Base-by-base conservation (phyloP, 257 asterid species). In the Solanum medicagineum region DNA sequence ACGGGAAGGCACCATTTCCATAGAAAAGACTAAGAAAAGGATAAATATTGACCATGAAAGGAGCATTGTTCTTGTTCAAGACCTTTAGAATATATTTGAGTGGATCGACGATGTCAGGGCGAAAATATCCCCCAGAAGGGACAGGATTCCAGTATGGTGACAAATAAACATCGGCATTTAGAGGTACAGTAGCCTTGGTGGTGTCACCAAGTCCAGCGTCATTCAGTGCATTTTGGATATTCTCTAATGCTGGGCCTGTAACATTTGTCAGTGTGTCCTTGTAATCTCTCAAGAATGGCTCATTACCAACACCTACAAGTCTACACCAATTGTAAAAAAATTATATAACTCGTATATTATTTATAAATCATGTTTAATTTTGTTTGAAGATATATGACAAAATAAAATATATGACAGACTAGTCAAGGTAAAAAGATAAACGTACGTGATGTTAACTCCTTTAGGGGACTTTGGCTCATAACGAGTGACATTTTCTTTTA, bases 371-470 rank as follows among this genome's bases (percentile, higher is more conserved):
- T 19, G 26, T 7, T 17, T 14, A 49, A 29, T 44, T 15, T 44
- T 62, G 29, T 19, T 12, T 0, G 0, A 19, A 20, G 4, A 17
- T 29, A 36, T 36, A 36, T 36, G 40, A 36, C 42, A 49, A 49
- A 4, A 13, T 49, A 49, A 49, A 49, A 10, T 49, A 44, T 4
- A 63, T 63, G 44, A 29, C 12, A 66, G 29, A 32, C 2, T 3
- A 29, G 16, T 15, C 22, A 32, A 29, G 22, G 13, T 24, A 24
- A 84, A 8, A 44, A 15, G 24, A 6, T 4, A 6, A 60, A 79
- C 90, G 49, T 88, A 91, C 92, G 86, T 90, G 86, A 91, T 90
- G n/a, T 89, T 89, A 63, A 91, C 94, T 17, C 87, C 91, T 4
- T 51, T 69, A 3, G 80, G 77, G 45, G 83, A 85, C 26, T 84